These are phyloP conservation scores for Trichoderma sp. DNA, from an alignment of 2,329 filamentous ascomycete genomes.

Conservation along the genomic window DNA sequence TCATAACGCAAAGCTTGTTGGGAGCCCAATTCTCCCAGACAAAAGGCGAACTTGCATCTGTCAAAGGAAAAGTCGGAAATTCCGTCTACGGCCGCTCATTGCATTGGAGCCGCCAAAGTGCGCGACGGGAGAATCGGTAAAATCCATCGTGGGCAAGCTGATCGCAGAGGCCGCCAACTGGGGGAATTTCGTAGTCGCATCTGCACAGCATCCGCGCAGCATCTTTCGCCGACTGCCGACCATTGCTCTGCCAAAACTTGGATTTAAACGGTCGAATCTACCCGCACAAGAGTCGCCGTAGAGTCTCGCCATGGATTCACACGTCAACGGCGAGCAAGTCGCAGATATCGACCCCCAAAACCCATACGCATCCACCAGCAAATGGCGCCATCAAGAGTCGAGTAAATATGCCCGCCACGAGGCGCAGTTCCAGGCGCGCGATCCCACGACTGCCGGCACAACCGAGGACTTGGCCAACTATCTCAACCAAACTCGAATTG, in stretches of 20 bases:
- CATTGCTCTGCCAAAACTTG: not conserved
- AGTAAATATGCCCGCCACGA: conserved; percentile 57
- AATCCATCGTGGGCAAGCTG: not conserved
- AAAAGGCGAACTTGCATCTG: conserved; percentile 5
- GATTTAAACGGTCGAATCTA: not conserved
- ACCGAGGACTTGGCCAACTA: conserved; percentile 60
- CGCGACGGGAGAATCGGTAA: not conserved
- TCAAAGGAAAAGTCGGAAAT: conserved; percentile 1
- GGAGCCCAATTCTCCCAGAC: not conserved
- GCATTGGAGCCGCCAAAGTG: not conserved
- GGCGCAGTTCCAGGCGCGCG: conserved; percentile 37
- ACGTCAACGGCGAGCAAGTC: conserved; percentile 32
- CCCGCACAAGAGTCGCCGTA: not conserved
- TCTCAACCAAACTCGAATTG: conserved; percentile 58
- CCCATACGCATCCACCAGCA: conserved; percentile 59
- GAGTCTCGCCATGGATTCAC: conserved; percentile 32
- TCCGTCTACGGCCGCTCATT: not conserved
- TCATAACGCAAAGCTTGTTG: conserved; percentile 4
- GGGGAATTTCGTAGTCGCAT: not conserved
- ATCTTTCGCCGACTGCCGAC: not conserved
- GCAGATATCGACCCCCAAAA: conserved; percentile 48
- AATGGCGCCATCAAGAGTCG: conserved; percentile 69
- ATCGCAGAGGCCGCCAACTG: conserved; percentile 21
- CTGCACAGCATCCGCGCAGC: not conserved
- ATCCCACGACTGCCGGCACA: conserved; percentile 42